Evolutionary conservation across 495 filamentous ascomycete species (phyloP).

Genomic region (Apodospora peruviana): DNA sequence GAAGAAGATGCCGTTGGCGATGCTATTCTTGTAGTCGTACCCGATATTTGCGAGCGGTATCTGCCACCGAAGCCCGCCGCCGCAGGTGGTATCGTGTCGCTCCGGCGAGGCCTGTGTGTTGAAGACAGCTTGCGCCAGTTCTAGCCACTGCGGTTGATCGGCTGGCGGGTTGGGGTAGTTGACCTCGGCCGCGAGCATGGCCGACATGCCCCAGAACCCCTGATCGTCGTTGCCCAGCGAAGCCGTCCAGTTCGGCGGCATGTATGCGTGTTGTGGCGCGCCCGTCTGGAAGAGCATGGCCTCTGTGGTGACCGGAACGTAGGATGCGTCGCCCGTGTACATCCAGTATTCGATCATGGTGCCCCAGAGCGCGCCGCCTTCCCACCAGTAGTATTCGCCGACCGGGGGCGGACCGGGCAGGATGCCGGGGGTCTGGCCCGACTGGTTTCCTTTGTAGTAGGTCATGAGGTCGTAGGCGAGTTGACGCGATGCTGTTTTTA

Average conservation of each 20-base stretch:
- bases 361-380: slow-evolving; percentile 33
- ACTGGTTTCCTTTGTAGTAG: slow-evolving; percentile 55
- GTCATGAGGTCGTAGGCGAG: slow-evolving; percentile 58
- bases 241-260: slow-evolving; percentile 61
- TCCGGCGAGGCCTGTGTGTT: slow-evolving; percentile 57
- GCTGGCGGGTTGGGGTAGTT: slow-evolving; percentile 53
- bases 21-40: slow-evolving; percentile 71
- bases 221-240: slow-evolving; percentile 73
- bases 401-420: slow-evolving; percentile 44
- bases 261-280: slow-evolving; percentile 47
- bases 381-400: slow-evolving; percentile 48
- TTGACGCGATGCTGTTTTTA: slow-evolving; percentile 52
- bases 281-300: slow-evolving; percentile 58
- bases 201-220: slow-evolving; percentile 69
- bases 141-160: slow-evolving; percentile 60
- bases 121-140: slow-evolving; percentile 65
- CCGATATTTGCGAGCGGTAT: slow-evolving; percentile 66
- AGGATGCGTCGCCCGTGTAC: slow-evolving; percentile 58
- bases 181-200: slow-evolving; percentile 64
- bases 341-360: slow-evolving; percentile 64
- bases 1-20: slow-evolving; percentile 73
- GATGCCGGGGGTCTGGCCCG: slow-evolving; percentile 58
- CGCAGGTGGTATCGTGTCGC: slow-evolving; percentile 51
- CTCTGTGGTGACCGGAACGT: slow-evolving; percentile 49
- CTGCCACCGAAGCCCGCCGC: slow-evolving; percentile 73